Base-by-base conservation (phyloP, 306 rosid genomes). In the Potentilla sterilis region DNA sequence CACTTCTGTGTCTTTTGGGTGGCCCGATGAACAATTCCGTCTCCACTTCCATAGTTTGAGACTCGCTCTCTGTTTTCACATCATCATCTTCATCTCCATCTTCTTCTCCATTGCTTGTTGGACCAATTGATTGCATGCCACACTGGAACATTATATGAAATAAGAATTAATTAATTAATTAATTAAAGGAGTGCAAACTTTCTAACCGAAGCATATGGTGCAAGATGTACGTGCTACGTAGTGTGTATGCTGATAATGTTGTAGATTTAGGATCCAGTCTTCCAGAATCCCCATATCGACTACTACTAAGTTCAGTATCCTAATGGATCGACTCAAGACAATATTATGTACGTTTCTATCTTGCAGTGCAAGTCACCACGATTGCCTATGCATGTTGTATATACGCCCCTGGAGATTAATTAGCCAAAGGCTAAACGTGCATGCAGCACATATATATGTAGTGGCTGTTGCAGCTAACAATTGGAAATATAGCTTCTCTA, bases 1-100 rank as follows among this genome's bases (percentile, higher is more conserved):
- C 28, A 37, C 16, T 67, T 71, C 81, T 66, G 70, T 8, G 47
- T 54, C 84, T 80, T 78, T 77, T 67, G 0, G 97, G 93, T 58
- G 83, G 88, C 46, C 97, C 92, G 71, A 92, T 90, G 88, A 86
- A 86, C 81, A 92, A 83, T 14, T 89, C 91, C 7, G 96, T 90
- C 79, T 90, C 99, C 82, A 92, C 96, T 28, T 90, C 92, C 70
- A 70, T 57, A 34, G 52, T 79, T 10, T 46, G 42, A 24, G 41
- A 32, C 58, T 18, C 55, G 44, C 44, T 48, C 69, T 24, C 69
- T 28, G 16, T 2, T 42, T 22, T 69, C 0, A 2, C 68, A n/a
- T 3, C 14, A 9, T 37, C 64, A 16, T 51, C 69, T 5, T 42
- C 46, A 11, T 8, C 9, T 0, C 43, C 68, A 47, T 72, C 70